These are phyloP conservation scores for Acer yangbiense DNA, from an alignment of 345 rosid species.

Conservation along the genomic window DNA sequence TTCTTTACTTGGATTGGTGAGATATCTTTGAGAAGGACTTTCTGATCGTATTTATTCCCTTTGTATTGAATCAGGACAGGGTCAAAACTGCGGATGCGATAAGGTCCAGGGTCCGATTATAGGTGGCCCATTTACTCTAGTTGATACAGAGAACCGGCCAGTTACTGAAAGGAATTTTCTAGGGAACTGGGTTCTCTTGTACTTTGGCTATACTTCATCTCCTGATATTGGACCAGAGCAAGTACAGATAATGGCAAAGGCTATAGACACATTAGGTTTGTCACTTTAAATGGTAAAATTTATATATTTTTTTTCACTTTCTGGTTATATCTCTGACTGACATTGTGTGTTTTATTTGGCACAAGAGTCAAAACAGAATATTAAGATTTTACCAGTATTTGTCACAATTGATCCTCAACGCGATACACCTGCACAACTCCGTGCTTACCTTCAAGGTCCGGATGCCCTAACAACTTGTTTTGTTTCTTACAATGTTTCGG, in stretches of 20 bases:
- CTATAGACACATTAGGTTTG: constrained; percentile 69
- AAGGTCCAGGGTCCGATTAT: constrained; percentile 59
- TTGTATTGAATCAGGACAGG: constrained; percentile 41
- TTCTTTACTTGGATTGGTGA: neutral
- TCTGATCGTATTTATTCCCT: constrained; percentile 2
- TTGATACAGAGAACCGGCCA: constrained; percentile 50
- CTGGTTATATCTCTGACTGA: constrained; percentile 39
- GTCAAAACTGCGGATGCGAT: constrained; percentile 19
- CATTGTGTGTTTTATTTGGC: constrained; percentile 28
- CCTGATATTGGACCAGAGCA: constrained; percentile 96
- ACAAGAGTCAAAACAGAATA: constrained; percentile 55
- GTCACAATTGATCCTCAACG: constrained; percentile 93
- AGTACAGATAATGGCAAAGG: constrained; percentile 59
- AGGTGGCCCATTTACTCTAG: constrained; percentile 78
- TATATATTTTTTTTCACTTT: constrained; percentile 4
- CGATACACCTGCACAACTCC: constrained; percentile 74
- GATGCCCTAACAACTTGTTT: constrained; percentile 7
- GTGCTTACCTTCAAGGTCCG: constrained; percentile 76
- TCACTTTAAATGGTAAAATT: constrained; percentile 15
- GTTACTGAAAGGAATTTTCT: constrained; percentile 57
- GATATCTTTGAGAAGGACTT: neutral
- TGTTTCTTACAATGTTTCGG: neutral
- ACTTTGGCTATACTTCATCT: constrained; percentile 91
- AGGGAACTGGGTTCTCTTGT: constrained; percentile 83
- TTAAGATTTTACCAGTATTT: constrained; percentile 70